Evolutionary conservation across 2,329 filamentous ascomycete genomes (phyloP), one percentile per base, ranked within the genome.

Genomic region (Fonsecaea multimorphosa): DNA sequence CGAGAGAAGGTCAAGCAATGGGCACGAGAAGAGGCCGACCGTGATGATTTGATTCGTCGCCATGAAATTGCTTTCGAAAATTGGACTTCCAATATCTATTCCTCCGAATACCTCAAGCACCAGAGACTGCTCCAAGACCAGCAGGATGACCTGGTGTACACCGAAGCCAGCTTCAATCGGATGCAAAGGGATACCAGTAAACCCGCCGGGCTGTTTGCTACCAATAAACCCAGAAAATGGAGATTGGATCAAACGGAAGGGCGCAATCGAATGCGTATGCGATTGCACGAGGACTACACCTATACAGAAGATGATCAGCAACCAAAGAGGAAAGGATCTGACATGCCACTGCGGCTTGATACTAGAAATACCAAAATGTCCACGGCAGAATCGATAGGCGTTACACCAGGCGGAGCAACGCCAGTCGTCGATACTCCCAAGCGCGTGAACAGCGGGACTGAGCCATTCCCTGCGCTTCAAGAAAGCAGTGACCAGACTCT

Each of bases 61-160:
- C 94, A 98, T 73, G 92, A 97, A 73, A 88, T 91, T 70, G 91
- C 92, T 0, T 94, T 95, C 63, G 89, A 87, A 46, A 89, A 94
- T 65, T 99, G 94, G 95, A 91, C 94, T 81, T 92, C 93, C 72
- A 98, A 97, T 73, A 97, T 99, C 46, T 95, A 94, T 76, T 89
- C 90, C 56, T 92, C 94, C 0, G 95, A 99, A 76, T 90, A 95
- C 70, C 86, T 94, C 74, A 98, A 97, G 76, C 90, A 96, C 70
- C 94, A 98, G 76, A 86, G 95, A 68, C 85, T 91, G 16, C 80
- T 93, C 61, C 95, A 99, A 77, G 96, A 99, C 73, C 92, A 97
- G 73, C 93, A 97, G 72, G 95, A 99, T 74, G 94, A 93, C 73
- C 85, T 91, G 64, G 84, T 85, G 0, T 97, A 92, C 74, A 85